A percentile compares a stretch with the other conserved stretches of the same genome.
These are phyloP conservation scores for Ceratobasidium theobromae DNA, from an alignment of 1,284 basidiomycete species.

Conservation along the genomic window DNA sequence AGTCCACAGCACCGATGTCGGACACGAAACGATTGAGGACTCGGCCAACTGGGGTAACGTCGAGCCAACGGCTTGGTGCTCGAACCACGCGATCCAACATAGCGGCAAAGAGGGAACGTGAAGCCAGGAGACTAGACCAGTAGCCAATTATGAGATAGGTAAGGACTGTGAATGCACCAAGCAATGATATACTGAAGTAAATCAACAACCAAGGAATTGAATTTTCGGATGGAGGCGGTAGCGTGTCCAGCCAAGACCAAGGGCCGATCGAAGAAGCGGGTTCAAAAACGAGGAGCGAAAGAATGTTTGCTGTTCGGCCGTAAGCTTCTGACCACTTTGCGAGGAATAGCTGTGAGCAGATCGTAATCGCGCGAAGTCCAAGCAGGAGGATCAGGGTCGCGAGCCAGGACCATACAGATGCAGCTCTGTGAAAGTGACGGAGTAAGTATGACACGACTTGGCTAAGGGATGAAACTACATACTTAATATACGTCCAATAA, in stretches of 20 bases:
- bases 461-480: not conserved
- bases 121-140: slow-evolving; percentile 65
- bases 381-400: slow-evolving; percentile 56
- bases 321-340: slow-evolving; percentile 67
- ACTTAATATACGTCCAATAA: slow-evolving; percentile 55
- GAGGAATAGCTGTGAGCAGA: slow-evolving; percentile 58
- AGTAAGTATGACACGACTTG: not conserved
- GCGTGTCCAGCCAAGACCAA: slow-evolving; percentile 48
- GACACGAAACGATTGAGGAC: slow-evolving; percentile 79
- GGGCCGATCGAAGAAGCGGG: slow-evolving; percentile 40
- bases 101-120: slow-evolving; percentile 56
- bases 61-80: slow-evolving; percentile 67
- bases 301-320: slow-evolving; percentile 40
- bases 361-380: slow-evolving; percentile 56
- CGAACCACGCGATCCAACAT: slow-evolving; percentile 58
- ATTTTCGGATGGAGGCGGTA: slow-evolving; percentile 59
- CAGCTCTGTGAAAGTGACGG: slow-evolving; percentile 46
- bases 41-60: slow-evolving; percentile 67
- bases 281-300: slow-evolving; percentile 40
- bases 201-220: slow-evolving; percentile 67
- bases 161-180: slow-evolving; percentile 56
- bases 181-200: slow-evolving; percentile 61
- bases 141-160: slow-evolving; percentile 63
- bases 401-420: slow-evolving; percentile 54
- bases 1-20: slow-evolving; percentile 75